Conservation (phyloP, 164 flowering plant genomes). For the Magnolia officinalis region DNA sequence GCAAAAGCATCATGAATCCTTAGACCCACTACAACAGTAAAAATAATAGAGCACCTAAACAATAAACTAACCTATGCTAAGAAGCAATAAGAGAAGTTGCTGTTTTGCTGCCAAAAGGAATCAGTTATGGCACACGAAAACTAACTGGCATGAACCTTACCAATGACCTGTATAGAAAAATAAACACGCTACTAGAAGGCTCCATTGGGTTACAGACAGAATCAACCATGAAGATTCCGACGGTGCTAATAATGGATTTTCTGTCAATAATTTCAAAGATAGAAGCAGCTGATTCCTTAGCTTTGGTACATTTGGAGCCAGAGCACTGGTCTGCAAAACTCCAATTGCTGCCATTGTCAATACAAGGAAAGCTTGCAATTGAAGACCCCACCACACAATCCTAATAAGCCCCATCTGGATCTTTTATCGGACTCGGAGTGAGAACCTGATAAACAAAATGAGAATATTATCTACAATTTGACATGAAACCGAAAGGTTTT, state of each 20-base stretch:
- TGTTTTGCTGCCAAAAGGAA: too few relatives aligned
- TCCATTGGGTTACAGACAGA: conserved; percentile 76
- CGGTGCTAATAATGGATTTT: conserved; percentile 40
- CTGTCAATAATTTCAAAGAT: conserved; percentile 45
- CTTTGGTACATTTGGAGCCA: conserved; percentile 53
- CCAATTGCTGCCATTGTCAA: conserved; percentile 43
- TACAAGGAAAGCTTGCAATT: conserved; percentile 54
- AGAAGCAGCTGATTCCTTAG: conserved; percentile 48
- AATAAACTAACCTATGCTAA: too few relatives aligned
- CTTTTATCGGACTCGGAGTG: conserved; percentile 50
- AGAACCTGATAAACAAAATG: conserved; percentile 47
- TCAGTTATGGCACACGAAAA: neutral
- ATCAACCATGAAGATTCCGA: conserved; percentile 20
- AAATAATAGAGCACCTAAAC: too few relatives aligned
- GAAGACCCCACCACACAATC: neutral
- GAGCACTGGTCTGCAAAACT: conserved; percentile 35
- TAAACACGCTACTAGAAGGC: conserved; percentile 69
- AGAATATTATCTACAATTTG: neutral
- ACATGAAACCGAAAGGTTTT: neutral
- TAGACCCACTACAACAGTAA: too few relatives aligned
- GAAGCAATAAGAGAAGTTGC: too few relatives aligned
- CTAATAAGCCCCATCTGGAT: conserved; percentile 19
- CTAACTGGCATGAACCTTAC: conserved; percentile 31
- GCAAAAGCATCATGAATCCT: too few relatives aligned
- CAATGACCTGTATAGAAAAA: conserved; percentile 94